phyloP scores from a whole-genome alignment of 2,329 filamentous ascomycete species.

The Endoconidiophora laricicola region DNA sequence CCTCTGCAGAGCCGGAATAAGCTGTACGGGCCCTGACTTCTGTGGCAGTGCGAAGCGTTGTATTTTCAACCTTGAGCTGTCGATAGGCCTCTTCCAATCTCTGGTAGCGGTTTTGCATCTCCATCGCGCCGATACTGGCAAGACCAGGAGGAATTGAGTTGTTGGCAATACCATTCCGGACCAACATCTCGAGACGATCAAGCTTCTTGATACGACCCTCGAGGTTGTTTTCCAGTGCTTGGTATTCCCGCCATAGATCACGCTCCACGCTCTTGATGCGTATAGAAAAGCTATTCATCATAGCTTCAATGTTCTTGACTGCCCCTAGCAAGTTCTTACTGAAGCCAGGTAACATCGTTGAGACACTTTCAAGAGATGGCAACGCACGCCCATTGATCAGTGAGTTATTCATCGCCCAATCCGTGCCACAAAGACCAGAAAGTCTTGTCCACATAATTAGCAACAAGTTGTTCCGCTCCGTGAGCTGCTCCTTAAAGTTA shows the following conservation, averaged over 20 bases:
- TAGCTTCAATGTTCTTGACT: constrained; percentile 69
- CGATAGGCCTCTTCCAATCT: constrained; percentile 45
- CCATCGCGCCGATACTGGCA: constrained; percentile 16
- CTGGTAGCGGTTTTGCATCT: constrained; percentile 30
- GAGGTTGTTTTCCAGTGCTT: constrained; percentile 64
- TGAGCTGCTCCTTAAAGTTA: constrained; percentile 70
- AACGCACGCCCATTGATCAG: constrained; percentile 73
- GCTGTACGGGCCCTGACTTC: constrained; percentile 38
- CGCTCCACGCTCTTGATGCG: constrained; percentile 76
- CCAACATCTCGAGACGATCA: constrained; percentile 67
- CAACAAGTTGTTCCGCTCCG: constrained; percentile 76
- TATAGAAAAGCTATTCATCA: constrained; percentile 60
- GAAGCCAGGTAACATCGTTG: constrained; percentile 72
- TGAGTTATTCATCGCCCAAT: constrained; percentile 82
- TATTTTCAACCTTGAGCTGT: constrained; percentile 46
- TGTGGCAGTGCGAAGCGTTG: constrained; percentile 49
- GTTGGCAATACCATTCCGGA: constrained; percentile 45
- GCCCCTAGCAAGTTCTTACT: constrained; percentile 77
- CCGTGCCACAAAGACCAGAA: constrained; percentile 68
- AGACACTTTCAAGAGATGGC: constrained; percentile 71
- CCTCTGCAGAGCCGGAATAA: constrained; percentile 17
- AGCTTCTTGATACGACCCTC: constrained; percentile 69
- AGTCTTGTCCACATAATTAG: constrained; percentile 82
- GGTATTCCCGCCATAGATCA: constrained; percentile 81
- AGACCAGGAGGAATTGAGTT: constrained; percentile 25